Base-by-base conservation (phyloP, 805 yeast species). In the Candida tallmaniae region DNA sequence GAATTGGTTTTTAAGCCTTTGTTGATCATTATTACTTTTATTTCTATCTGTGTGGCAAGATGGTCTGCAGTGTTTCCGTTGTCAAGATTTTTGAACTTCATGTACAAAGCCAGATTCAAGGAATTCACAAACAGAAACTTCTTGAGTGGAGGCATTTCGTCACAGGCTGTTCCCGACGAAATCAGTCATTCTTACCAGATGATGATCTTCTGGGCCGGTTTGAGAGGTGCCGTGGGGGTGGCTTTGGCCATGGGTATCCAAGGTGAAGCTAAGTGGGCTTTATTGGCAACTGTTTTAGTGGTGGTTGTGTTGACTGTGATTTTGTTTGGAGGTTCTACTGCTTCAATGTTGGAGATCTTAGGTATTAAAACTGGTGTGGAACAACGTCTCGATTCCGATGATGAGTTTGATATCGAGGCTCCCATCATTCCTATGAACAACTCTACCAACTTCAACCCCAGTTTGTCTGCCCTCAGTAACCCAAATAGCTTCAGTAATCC, bases 161-260 rank as follows among this genome's bases (percentile, higher is more conserved):
- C 60, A 5, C 61, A 54, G 51, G 50, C 70, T 2, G 62, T 73
- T 8, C 83, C 84, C 2, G 96, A 88, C 50, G 97, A 90, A 61
- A 88, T 93, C 42, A 93, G 96, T 17, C 90, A 86, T 50, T 86
- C 83, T 41, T 93, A 93, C 59, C 98, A 93, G 62, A 87, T 88
- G 85, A 93, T 93, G 98, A 87, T 90, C 32, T 93, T 93, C 58
- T 93, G 99, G 99, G 98, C 98, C 2, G 99, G 99, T 3, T 68
- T 93, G 37, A 73, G 99, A 53, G 99, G 99, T 40, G 99, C 99
- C 1, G 99, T 93, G 23, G 99, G 99, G 45, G 99, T 93, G 4
- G 99, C 98, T 0, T 73, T 93, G 51, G 98, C 98, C 0, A 87
- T 94, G 79, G 98, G 98, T 10, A 66, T 93, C 26, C 95, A 86